Conservation (phyloP, 2,329 filamentous ascomycete genomes). For the Dactylellina parvicollis region DNA sequence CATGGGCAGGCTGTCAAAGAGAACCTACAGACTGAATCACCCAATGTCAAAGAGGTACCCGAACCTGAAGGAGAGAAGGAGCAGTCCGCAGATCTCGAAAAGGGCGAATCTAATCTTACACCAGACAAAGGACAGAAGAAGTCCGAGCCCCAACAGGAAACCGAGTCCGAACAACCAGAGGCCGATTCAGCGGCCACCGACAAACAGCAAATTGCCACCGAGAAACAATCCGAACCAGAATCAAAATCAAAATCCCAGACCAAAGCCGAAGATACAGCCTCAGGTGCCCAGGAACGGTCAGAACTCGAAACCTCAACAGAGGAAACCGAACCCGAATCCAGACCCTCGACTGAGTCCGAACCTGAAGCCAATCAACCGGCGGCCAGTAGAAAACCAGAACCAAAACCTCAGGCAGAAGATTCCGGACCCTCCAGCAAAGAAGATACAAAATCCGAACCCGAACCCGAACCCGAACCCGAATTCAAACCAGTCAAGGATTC, state of each 20-base stretch:
- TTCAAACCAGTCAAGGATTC: conserved; percentile 23
- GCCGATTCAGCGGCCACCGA: conserved; percentile 15
- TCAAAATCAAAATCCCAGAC: conserved; percentile 22
- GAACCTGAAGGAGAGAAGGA: conserved; percentile 57
- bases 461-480: conserved; percentile 34
- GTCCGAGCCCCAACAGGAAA: conserved; percentile 45
- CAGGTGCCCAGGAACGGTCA: conserved; percentile 22
- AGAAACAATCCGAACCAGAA: conserved; percentile 35
- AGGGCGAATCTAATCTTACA: conserved; percentile 56
- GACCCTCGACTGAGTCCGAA: conserved; percentile 12
- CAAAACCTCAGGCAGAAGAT: conserved; percentile 15
- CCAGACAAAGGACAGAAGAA: conserved; percentile 50
- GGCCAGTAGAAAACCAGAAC: conserved; percentile 10
- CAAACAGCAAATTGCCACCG: conserved; percentile 20
- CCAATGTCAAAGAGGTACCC: conserved; percentile 57
- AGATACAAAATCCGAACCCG: conserved; percentile 17
- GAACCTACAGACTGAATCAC: conserved; percentile 56
- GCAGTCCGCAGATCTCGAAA: conserved; percentile 54
- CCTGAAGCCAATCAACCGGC: conserved; percentile 19
- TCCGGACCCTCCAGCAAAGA: conserved; percentile 14
- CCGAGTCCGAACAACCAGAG: conserved; percentile 33
- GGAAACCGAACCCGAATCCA: conserved; percentile 18
- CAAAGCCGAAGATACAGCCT: conserved; percentile 27
- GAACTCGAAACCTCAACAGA: conserved; percentile 35
- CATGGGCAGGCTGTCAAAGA: conserved; percentile 37